A percentile compares a stretch with the other conserved stretches of the same genome.
phyloP scores from a whole-genome alignment of 805 yeast species.

The Candida silvicultrix region DNA sequence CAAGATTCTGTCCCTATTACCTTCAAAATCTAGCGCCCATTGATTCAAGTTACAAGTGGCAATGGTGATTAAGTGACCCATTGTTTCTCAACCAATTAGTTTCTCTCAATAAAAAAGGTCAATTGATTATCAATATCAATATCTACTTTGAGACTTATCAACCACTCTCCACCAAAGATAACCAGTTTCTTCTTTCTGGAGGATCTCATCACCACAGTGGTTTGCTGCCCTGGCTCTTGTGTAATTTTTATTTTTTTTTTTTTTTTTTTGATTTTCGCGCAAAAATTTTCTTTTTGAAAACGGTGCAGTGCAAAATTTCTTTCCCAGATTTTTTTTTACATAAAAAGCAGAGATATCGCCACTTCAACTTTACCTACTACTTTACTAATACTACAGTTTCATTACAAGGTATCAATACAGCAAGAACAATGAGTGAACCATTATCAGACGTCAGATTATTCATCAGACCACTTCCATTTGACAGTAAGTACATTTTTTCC shows the following conservation, averaged over 20 bases:
- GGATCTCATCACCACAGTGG: background rate
- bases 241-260: no score
- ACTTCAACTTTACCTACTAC: background rate
- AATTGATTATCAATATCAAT: no score
- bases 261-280: background rate
- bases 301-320: background rate
- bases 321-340: background rate
- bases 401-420: background rate
- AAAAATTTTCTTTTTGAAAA: background rate
- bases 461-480: constrained; percentile 59
- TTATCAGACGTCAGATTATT: constrained; percentile 41
- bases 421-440: constrained; percentile 15
- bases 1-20: constrained; percentile 86
- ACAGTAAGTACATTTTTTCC: constrained; percentile 25
- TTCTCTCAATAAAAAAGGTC: no score
- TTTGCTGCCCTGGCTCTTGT: background rate
- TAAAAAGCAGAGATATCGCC: background rate
- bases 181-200: background rate
- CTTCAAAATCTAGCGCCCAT: constrained; percentile 98
- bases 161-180: background rate
- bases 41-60: constrained; percentile 95
- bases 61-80: constrained; percentile 85
- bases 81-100: constrained; percentile 27
- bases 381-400: background rate
- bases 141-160: no score